phyloP scores from a whole-genome alignment of 148 eudicot species.

The Pharnaceum exiguum region DNA sequence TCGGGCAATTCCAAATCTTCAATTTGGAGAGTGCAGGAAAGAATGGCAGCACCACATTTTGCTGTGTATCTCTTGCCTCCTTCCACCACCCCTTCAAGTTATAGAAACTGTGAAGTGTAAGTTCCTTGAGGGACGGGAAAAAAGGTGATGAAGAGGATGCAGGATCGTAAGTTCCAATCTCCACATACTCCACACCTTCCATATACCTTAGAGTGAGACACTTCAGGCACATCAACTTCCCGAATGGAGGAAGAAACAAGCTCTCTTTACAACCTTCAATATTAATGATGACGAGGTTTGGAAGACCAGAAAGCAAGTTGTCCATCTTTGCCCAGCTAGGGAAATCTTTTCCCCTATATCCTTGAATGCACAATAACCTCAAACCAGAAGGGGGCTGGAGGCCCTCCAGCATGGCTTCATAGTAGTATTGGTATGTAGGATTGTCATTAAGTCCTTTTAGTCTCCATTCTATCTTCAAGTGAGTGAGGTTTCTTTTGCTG shows the following conservation, averaged over 20 bases:
- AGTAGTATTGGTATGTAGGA: neutral
- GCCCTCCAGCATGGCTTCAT: slow-evolving; percentile 1
- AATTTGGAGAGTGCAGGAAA: slow-evolving; percentile 6
- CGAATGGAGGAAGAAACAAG: slow-evolving; percentile 9
- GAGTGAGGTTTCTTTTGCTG: neutral
- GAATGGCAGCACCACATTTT: neutral
- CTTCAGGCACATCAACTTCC: neutral
- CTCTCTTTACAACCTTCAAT: slow-evolving; percentile 16
- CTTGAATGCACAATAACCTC: slow-evolving; percentile 5
- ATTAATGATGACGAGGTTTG: slow-evolving; percentile 5
- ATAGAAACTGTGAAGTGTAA: slow-evolving; percentile 9
- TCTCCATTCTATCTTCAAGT: slow-evolving; percentile 8
- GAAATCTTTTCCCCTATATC: slow-evolving; percentile 9
- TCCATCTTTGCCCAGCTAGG: slow-evolving; percentile 14
- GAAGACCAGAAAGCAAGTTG: neutral
- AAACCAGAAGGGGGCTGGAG: slow-evolving; percentile 6
- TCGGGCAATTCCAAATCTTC: slow-evolving; percentile 16
- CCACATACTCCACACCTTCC: slow-evolving; percentile 3
- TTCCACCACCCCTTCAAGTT: slow-evolving; percentile 13
- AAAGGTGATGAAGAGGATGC: neutral
- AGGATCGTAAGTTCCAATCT: neutral
- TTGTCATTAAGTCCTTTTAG: neutral
- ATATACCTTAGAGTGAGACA: slow-evolving; percentile 10
- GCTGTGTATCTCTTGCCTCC: neutral
- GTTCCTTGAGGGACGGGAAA: slow-evolving; percentile 5